Base-by-base conservation (phyloP, 116 monocot species). In the Dioscorea cayenensis region DNA sequence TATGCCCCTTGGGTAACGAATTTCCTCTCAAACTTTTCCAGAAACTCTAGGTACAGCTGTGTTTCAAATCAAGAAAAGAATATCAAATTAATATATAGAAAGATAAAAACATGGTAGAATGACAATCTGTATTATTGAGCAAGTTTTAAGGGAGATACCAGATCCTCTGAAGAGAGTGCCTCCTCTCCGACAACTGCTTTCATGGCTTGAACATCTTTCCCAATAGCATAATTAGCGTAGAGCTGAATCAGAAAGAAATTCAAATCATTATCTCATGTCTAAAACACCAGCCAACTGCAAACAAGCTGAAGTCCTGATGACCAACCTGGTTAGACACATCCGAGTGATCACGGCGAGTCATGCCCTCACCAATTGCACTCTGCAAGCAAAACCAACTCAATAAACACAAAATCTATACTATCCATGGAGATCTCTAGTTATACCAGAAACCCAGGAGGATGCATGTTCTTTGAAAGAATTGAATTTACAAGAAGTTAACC, bases 301-400 rank as follows among this genome's bases (percentile, higher is more conserved):
- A 19, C 16, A 55, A 23, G 23, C 22, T 23, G 28, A 19, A 23
- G 11, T 22, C 5, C 25, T 5, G 2, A 18, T 19, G 43, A 21
- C 62, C 8, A 7, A 99, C 99, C 92, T 99, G 99, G 49, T 99
- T 99, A 36, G 99, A 99, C 28, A 99, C 99, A 79, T 99, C 99
- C 67, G 99, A 70, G 82, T 94, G 99, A 74, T 99, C 99, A 73
- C 99, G 91, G 14, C 99, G 94, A 60, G 99, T 99, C 99, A 99
- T 99, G 36, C 99, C 99, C 78, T 99, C 99, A 68, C 99, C 99
- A 79, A 99, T 99, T 70, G 99, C 99, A 94, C 99, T 99, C 99
- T 99, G 74, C 69, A 75, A 62, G 61, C 10, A 27, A 63, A 72
- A 73, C 38, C 35, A 55, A 37, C 3, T 23, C 48, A 65, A 52